phyloP scores from a whole-genome alignment of 768 basidiomycete species.

The Strobilomyces confusus region DNA sequence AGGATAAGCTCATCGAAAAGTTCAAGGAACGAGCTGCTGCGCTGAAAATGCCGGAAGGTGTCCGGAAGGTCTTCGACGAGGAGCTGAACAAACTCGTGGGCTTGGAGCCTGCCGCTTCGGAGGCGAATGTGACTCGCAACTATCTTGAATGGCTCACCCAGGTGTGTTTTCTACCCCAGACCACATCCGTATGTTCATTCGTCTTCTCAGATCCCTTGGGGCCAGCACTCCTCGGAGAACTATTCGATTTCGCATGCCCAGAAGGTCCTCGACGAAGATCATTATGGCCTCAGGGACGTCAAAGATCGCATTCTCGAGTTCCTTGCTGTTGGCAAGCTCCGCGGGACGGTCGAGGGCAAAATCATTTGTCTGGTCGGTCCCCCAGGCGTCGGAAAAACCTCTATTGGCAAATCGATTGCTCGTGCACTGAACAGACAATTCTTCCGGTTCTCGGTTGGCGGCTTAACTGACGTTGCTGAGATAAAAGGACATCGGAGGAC shows the following conservation, averaged over 20 bases:
- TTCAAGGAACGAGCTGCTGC: slow-evolving; percentile 80
- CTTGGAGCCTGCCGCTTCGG: slow-evolving; percentile 86
- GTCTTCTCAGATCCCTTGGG: slow-evolving; percentile 83
- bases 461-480: slow-evolving; percentile 95
- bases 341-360: slow-evolving; percentile 95
- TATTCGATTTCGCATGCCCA: slow-evolving; percentile 82
- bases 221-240: slow-evolving; percentile 89
- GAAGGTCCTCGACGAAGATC: slow-evolving; percentile 87
- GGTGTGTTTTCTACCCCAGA: slow-evolving; percentile 33
- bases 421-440: slow-evolving; percentile 88
- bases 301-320: slow-evolving; percentile 95
- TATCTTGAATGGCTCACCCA: slow-evolving; percentile 93
- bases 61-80: slow-evolving; percentile 94
- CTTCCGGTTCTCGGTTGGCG: slow-evolving; percentile 96
- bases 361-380: slow-evolving; percentile 96
- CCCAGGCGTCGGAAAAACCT: slow-evolving; percentile 97
- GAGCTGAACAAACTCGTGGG: slow-evolving; percentile 87
- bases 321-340: slow-evolving; percentile 90
- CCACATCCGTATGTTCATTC: not conserved
- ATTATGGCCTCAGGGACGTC: slow-evolving; percentile 88
- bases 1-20: no score
- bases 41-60: slow-evolving; percentile 85
- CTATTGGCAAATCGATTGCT: slow-evolving; percentile 92
- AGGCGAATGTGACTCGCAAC: slow-evolving; percentile 91
- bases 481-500: slow-evolving; percentile 98